A percentile compares a stretch with the other conserved stretches of the same genome.
These are phyloP conservation scores for Trichothecium sympodiale DNA, from an alignment of 2,329 filamentous ascomycete genomes.

Conservation along the genomic window DNA sequence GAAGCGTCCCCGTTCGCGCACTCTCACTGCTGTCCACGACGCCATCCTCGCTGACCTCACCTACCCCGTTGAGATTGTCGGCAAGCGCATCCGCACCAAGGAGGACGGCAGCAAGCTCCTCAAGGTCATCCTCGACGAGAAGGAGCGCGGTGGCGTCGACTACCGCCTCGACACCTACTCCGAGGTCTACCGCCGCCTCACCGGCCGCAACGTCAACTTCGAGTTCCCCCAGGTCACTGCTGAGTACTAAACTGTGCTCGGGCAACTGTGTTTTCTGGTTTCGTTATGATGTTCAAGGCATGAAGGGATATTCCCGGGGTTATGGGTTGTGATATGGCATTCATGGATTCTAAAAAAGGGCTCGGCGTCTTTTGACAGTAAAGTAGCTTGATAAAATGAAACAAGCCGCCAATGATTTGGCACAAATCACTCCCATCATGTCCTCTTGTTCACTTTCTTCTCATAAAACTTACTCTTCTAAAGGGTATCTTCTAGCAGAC, in stretches of 20 bases:
- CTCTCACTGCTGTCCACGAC: conserved; percentile 97
- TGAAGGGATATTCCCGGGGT: conserved; percentile 1
- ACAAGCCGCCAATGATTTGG: conserved; percentile 32
- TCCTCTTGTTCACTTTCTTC: conserved; percentile 1
- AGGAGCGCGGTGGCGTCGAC: conserved; percentile 98
- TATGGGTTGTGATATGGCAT: conserved; percentile 1
- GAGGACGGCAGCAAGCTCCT: conserved; percentile 97
- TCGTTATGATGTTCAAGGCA: neutral
- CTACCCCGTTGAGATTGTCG: conserved; percentile 99
- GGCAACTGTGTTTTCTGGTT: conserved; percentile 5
- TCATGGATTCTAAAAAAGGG: conserved; percentile 26
- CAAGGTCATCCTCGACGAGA: conserved; percentile 99
- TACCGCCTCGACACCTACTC: conserved; percentile 99
- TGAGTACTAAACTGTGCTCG: conserved; percentile 60
- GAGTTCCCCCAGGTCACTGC: conserved; percentile 79
- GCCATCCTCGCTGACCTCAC: conserved; percentile 96
- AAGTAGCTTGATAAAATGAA: conserved; percentile 35
- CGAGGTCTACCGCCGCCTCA: conserved; percentile 97
- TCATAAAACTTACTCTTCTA: conserved; percentile 8
- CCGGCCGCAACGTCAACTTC: conserved; percentile 91
- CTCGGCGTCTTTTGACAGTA: conserved; percentile 38
- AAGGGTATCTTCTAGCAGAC: conserved; percentile 29
- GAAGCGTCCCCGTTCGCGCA: conserved; percentile 97
- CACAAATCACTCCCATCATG: conserved; percentile 12
- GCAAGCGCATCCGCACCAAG: conserved; percentile 97